phyloP scores from a whole-genome alignment of 768 basidiomycete species.

The Suillus discolor region DNA sequence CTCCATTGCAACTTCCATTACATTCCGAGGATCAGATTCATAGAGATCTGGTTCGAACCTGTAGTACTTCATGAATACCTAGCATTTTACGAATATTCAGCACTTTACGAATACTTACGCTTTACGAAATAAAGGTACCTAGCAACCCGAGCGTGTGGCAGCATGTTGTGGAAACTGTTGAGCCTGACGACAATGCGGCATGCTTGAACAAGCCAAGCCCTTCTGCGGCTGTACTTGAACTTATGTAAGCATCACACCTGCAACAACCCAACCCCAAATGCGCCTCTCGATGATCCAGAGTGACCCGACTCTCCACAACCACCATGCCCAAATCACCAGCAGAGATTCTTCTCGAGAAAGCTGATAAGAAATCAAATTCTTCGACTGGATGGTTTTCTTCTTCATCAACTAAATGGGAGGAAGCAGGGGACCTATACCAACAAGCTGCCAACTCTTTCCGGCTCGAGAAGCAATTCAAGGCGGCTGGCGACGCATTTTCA shows the following conservation, averaged over 20 bases:
- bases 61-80: background rate
- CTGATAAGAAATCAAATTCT: conserved; percentile 89
- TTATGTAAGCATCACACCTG: conserved; percentile 4
- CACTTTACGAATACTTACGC: background rate
- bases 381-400: conserved; percentile 90
- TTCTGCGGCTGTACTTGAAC: background rate
- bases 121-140: background rate
- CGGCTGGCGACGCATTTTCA: conserved; percentile 90
- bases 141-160: background rate
- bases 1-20: background rate
- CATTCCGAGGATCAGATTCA: background rate
- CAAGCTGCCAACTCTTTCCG: conserved; percentile 94
- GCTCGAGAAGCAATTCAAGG: conserved; percentile 89
- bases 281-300: conserved; percentile 12
- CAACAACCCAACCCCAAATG: background rate
- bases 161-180: background rate
- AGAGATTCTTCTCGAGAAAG: conserved; percentile 77
- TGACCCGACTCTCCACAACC: conserved; percentile 23
- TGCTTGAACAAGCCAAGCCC: background rate
- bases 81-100: background rate
- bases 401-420: conserved; percentile 83
- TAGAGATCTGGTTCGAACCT: background rate
- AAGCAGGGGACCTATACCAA: conserved; percentile 94
- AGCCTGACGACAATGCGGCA: background rate
- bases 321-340: conserved; percentile 82